phyloP scores from a whole-genome alignment of 148 eudicot genomes.

The Diospyros lotus region DNA sequence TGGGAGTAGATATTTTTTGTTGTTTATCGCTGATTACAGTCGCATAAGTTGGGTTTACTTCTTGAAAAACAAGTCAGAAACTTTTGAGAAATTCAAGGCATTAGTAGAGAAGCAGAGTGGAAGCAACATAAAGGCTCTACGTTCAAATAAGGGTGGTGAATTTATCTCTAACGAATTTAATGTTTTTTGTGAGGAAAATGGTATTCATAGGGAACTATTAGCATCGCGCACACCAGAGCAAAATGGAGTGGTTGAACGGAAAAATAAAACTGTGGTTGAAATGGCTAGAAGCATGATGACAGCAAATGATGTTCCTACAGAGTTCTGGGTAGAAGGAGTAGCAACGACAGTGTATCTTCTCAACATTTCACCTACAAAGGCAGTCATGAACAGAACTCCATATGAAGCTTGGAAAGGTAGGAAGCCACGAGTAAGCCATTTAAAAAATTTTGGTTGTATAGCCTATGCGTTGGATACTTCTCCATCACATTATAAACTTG shows the following conservation, averaged over 20 bases:
- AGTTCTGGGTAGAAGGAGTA: too few species aligned
- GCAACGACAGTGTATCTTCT: not conserved
- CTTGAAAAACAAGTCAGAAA: not conserved
- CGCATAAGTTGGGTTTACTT: not conserved
- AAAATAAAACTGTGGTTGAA: too few species aligned
- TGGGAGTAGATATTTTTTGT: not conserved
- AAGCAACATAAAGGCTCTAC: not conserved
- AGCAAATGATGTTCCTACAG: too few species aligned
- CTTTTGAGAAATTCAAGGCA: not conserved
- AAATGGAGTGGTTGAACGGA: too few species aligned
- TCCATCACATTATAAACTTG: not conserved
- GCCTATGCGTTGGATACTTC: not conserved
- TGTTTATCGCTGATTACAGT: too few species aligned
- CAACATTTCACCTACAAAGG: constrained; percentile 6
- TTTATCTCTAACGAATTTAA: not conserved
- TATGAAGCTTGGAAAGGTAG: not conserved
- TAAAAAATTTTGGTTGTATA: not conserved
- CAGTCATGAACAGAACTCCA: not conserved
- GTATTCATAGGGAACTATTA: too few species aligned
- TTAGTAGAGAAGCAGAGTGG: not conserved
- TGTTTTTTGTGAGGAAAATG: not conserved
- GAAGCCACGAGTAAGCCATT: constrained; percentile 4
- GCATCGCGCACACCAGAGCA: too few species aligned
- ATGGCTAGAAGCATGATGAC: too few species aligned
- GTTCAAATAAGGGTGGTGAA: not conserved